Conservation (phyloP, 2,329 filamentous ascomycete genomes). For the Aspergillus candidus region DNA sequence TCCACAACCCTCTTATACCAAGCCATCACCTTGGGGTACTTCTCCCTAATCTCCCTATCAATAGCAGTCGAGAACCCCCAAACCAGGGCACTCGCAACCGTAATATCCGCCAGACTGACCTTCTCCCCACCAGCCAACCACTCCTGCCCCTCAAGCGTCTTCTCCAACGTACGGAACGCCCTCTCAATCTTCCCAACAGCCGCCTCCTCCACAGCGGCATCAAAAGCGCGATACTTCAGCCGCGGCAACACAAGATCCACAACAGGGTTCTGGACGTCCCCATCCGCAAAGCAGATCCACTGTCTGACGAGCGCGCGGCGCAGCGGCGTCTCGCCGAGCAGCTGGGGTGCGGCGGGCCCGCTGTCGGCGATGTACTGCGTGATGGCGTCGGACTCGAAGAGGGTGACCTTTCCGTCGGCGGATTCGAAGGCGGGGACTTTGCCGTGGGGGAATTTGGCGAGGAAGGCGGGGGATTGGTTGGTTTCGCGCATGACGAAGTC, state of each 20-base stretch:
- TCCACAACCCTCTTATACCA: constrained; percentile 20
- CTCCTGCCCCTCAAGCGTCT: constrained; percentile 12
- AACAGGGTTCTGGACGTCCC: constrained; percentile 18
- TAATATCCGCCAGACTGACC: constrained; percentile 26
- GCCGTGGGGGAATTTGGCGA: constrained; percentile 48
- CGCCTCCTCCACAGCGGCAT: constrained; percentile 16
- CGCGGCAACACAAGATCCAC: constrained; percentile 17
- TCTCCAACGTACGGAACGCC: constrained; percentile 17
- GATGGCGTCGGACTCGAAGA: constrained; percentile 47
- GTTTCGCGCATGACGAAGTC: constrained; percentile 40
- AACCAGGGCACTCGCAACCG: constrained; percentile 16
- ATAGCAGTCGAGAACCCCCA: constrained; percentile 22
- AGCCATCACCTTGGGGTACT: constrained; percentile 17
- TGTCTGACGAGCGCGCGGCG: constrained; percentile 41
- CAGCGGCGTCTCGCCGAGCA: constrained; percentile 41
- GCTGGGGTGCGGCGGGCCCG: constrained; percentile 42
- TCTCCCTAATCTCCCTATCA: constrained; percentile 23
- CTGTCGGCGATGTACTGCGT: constrained; percentile 42
- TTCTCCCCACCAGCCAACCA: constrained; percentile 22
- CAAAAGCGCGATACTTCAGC: constrained; percentile 12
- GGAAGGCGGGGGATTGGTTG: constrained; percentile 43
- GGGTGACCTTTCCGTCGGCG: constrained; percentile 39
- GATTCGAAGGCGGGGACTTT: constrained; percentile 48
- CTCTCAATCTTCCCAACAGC: constrained; percentile 17
- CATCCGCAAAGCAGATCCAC: constrained; percentile 44